A percentile compares a stretch with the other conserved stretches of the same genome.
Conservation (phyloP, 768 basidiomycete species). For the Agaricus subrufescens region DNA sequence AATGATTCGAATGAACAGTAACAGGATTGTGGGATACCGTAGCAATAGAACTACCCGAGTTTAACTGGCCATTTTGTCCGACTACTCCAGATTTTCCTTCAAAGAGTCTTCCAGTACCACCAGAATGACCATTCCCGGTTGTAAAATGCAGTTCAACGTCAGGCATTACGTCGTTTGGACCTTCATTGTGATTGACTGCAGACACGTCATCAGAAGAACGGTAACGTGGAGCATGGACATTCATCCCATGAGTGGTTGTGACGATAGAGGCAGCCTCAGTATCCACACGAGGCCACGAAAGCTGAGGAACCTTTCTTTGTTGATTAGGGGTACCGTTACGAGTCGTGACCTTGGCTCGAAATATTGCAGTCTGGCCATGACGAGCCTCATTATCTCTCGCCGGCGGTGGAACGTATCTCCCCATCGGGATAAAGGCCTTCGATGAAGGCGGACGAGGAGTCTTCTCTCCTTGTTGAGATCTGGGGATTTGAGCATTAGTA, state of each 20-base stretch:
- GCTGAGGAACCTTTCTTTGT: background rate
- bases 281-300: background rate
- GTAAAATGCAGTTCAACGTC: background rate
- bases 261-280: background rate
- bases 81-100: background rate
- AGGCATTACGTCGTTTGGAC: background rate
- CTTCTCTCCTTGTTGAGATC: background rate
- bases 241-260: background rate
- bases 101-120: background rate
- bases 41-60: background rate
- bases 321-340: background rate
- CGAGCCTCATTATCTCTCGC: background rate
- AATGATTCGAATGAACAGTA: background rate
- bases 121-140: background rate
- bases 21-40: background rate
- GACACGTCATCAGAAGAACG: background rate
- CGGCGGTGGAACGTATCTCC: constrained; percentile 2
- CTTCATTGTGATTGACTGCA: background rate
- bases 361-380: background rate
- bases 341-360: background rate
- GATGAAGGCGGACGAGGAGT: background rate
- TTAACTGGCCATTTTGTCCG: background rate
- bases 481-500: background rate
- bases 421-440: background rate
- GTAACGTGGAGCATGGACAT: background rate